A percentile compares a stretch with the other conserved stretches of the same genome.
Conservation (phyloP, 768 basidiomycete species). For the Agrocybe pediades region DNA sequence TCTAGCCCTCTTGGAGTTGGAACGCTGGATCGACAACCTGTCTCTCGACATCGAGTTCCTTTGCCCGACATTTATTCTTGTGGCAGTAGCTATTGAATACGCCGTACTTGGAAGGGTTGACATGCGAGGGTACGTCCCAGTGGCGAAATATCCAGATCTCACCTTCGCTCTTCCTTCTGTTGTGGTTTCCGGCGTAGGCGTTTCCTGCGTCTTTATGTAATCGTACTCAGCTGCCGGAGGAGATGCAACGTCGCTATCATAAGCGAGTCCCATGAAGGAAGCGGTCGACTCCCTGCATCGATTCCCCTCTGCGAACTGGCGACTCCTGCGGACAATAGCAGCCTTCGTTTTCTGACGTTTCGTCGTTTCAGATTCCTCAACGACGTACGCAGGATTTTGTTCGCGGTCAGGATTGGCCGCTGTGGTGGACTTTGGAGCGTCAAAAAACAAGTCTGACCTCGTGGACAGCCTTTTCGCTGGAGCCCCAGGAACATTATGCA, state of each 20-base stretch:
- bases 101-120: slow-evolving; percentile 44
- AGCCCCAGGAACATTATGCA: slow-evolving; percentile 22
- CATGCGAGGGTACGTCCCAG: slow-evolving; percentile 53
- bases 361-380: slow-evolving; percentile 40
- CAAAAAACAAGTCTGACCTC: slow-evolving; percentile 52
- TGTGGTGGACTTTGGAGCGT: slow-evolving; percentile 39
- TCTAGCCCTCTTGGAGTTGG: slow-evolving; percentile 45
- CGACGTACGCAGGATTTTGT: slow-evolving; percentile 35
- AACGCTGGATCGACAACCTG: slow-evolving; percentile 33
- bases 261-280: slow-evolving; percentile 41
- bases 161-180: slow-evolving; percentile 63
- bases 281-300: slow-evolving; percentile 29
- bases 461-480: slow-evolving; percentile 38
- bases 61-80: slow-evolving; percentile 31
- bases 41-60: slow-evolving; percentile 23
- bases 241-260: slow-evolving; percentile 53
- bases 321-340: slow-evolving; percentile 23
- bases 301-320: slow-evolving; percentile 20
- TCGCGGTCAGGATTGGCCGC: slow-evolving; percentile 32
- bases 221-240: slow-evolving; percentile 28
- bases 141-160: slow-evolving; percentile 68
- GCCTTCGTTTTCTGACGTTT: slow-evolving; percentile 39
- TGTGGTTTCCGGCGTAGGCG: slow-evolving; percentile 26
- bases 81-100: slow-evolving; percentile 36
- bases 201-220: slow-evolving; percentile 25